These are phyloP conservation scores for Hanseniaspora mollemarum DNA, from an alignment of 805 yeast species.

Conservation along the genomic window DNA sequence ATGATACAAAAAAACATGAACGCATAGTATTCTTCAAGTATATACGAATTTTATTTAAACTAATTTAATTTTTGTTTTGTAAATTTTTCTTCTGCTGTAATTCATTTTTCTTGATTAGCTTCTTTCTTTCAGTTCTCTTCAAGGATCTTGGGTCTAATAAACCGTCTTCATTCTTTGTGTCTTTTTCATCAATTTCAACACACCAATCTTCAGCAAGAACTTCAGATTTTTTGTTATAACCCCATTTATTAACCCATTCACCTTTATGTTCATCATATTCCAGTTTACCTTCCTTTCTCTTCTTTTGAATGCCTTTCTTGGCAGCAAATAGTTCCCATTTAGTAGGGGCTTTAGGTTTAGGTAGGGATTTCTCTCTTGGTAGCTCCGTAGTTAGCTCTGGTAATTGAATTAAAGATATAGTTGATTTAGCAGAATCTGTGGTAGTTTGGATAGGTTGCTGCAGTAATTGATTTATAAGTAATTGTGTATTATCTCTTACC, in stretches of 20 bases:
- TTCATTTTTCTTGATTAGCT: conserved; percentile 70
- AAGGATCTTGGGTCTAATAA: conserved; percentile 79
- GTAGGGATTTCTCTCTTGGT: conserved; percentile 93
- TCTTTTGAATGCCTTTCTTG: conserved; percentile 85
- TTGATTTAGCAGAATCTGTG: conserved; percentile 56
- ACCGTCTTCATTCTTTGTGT: conserved; percentile 47
- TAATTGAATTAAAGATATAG: conserved; percentile 69
- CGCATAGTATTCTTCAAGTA: not conserved
- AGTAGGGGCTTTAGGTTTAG: conserved; percentile 83
- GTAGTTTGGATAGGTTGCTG: conserved; percentile 84
- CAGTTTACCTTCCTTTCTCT: conserved; percentile 79
- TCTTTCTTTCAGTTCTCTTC: conserved; percentile 71
- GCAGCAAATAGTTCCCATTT: conserved; percentile 97
- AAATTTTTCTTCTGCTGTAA: conserved; percentile 75
- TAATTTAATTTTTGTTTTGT: conserved; percentile 27
- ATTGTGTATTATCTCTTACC: conserved; percentile 87
- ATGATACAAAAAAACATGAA: not conserved
- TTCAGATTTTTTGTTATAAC: conserved; percentile 72
- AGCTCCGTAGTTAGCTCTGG: conserved; percentile 73
- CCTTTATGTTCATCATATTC: conserved; percentile 80
- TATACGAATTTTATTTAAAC: not conserved
- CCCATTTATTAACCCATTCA: conserved; percentile 99
- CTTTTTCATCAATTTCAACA: conserved; percentile 80
- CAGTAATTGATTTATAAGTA: conserved; percentile 77
- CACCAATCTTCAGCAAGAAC: conserved; percentile 77